Percentiles rank a stretch among this genome's conserved stretches.
Evolutionary conservation across 208 protist genomes (phyloP).

Genomic region (Ichthyophonus hoferi): DNA sequence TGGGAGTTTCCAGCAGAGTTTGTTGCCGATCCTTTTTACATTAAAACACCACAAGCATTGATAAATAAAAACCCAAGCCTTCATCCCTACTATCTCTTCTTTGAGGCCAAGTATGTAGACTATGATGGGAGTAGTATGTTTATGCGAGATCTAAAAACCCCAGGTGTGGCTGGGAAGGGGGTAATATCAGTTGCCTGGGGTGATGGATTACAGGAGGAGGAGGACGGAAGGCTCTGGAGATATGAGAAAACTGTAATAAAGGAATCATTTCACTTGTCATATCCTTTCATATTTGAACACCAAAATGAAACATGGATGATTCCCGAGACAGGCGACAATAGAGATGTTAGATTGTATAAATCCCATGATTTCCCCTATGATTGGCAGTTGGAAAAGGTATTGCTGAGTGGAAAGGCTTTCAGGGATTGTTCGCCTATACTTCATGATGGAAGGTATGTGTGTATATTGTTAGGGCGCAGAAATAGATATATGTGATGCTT

Average conservation of each 20-base stretch:
- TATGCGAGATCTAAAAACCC: too few species aligned
- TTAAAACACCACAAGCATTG: neutral
- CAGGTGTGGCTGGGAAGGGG: neutral
- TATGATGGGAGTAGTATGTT: neutral
- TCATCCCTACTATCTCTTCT: neutral
- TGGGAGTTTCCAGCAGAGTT: neutral
- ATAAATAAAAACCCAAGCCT: neutral
- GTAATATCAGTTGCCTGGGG: neutral
- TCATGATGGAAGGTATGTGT: neutral
- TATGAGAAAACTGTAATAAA: neutral
- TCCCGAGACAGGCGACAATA: neutral
- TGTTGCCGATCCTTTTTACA: neutral
- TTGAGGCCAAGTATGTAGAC: neutral
- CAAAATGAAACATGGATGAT: neutral
- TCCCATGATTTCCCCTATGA: neutral
- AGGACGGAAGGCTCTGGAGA: neutral
- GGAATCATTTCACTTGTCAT: neutral
- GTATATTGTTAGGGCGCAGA: too few species aligned
- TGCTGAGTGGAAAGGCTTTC: neutral
- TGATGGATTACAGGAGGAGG: neutral
- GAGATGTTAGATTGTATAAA: neutral
- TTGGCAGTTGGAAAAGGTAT: neutral
- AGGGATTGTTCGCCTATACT: neutral
- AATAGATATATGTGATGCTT: too few species aligned
- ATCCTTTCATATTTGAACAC: neutral